phyloP scores from a whole-genome alignment of 805 yeast genomes.

The Grigorovia jiainica region DNA sequence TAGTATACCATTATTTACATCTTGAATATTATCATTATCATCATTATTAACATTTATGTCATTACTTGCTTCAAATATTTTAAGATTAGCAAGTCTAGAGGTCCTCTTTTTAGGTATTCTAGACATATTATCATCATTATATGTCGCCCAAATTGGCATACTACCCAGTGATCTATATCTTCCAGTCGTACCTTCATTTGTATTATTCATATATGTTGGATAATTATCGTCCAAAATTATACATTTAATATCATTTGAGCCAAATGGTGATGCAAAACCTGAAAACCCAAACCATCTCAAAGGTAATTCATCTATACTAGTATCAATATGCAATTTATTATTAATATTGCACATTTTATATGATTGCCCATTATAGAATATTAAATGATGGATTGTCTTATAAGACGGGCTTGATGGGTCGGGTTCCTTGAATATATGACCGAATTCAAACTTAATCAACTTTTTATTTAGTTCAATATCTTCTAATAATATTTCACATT shows the following conservation, averaged over 20 bases:
- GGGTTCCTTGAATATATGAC: constrained; percentile 23
- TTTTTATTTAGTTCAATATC: not conserved
- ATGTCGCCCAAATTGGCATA: constrained; percentile 25
- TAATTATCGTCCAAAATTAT: constrained; percentile 27
- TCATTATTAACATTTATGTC: not conserved
- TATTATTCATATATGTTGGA: constrained; percentile 25
- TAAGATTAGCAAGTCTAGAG: constrained; percentile 16
- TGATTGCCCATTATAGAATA: constrained; percentile 19
- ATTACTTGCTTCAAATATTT: constrained; percentile 13
- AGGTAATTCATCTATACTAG: constrained; percentile 22
- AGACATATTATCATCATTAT: constrained; percentile 19
- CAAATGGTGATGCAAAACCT: constrained; percentile 28
- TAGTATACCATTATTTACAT: constrained; percentile 7
- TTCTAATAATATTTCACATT: constrained; percentile 4
- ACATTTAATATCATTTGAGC: constrained; percentile 29
- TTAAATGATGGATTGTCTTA: constrained; percentile 22
- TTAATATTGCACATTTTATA: constrained; percentile 25
- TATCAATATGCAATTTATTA: constrained; percentile 28
- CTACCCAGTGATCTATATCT: constrained; percentile 14
- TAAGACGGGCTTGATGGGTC: not conserved
- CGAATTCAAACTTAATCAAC: constrained; percentile 23
- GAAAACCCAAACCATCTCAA: constrained; percentile 35
- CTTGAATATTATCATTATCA: not conserved
- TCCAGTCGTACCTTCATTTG: not conserved
- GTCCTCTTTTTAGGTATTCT: constrained; percentile 23